Evolutionary conservation across 164 flowering plant genomes (phyloP).

Genomic region (Tetracentron sinense): DNA sequence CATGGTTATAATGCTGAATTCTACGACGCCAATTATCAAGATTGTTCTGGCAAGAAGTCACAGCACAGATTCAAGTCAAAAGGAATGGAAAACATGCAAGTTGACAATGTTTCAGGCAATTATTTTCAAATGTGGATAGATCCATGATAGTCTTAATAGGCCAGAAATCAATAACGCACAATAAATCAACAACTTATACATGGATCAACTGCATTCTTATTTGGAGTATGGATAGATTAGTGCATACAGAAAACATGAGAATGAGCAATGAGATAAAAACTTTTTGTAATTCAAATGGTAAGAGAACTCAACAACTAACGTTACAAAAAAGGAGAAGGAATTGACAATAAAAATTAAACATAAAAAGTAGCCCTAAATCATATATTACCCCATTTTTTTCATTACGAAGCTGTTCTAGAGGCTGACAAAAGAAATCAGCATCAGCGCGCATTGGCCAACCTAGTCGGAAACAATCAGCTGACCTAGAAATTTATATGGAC

Average conservation of each 20-base stretch:
- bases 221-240: too few relatives aligned
- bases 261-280: background rate
- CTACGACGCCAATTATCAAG: background rate
- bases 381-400: conserved; percentile 67
- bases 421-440: conserved; percentile 80
- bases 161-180: background rate
- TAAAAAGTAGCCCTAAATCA: too few relatives aligned
- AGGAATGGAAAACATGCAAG: background rate
- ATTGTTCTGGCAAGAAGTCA: background rate
- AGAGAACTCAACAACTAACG: background rate
- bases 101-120: background rate
- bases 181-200: background rate
- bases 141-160: background rate
- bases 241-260: background rate
- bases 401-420: conserved; percentile 22
- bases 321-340: too few relatives aligned
- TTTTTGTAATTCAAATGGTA: too few relatives aligned
- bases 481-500: conserved; percentile 43
- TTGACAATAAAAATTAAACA: too few relatives aligned
- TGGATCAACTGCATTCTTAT: background rate
- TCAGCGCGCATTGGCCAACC: conserved; percentile 99
- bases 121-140: background rate
- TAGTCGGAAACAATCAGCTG: conserved; percentile 88
- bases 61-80: background rate
- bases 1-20: too few relatives aligned